Conservation (phyloP, 495 filamentous ascomycete species). For the Penicillium soppii region DNA sequence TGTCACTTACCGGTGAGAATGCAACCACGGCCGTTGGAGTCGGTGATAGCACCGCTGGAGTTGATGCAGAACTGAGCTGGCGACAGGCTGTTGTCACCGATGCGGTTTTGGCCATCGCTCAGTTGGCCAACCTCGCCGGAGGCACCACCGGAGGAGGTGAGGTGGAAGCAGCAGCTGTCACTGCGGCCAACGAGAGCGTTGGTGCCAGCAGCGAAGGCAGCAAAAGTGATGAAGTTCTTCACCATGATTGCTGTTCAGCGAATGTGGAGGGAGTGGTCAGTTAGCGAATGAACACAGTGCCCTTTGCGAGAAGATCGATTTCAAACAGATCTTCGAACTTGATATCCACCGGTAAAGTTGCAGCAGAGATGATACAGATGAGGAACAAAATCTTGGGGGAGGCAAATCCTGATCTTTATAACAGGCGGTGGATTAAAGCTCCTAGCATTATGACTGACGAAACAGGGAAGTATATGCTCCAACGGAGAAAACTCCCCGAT, state of each 20-base stretch:
- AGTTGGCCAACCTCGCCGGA: slow-evolving; percentile 54
- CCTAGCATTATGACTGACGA: slow-evolving; percentile 18
- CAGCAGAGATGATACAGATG: background rate
- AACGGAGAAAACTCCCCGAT: slow-evolving; percentile 11
- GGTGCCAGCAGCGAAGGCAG: slow-evolving; percentile 37
- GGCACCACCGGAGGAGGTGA: slow-evolving; percentile 45
- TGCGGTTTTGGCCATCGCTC: slow-evolving; percentile 53
- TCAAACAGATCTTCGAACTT: background rate
- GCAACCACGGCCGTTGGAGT: slow-evolving; percentile 54
- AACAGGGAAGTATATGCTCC: background rate
- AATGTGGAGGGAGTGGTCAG: background rate
- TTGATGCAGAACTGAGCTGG: slow-evolving; percentile 47
- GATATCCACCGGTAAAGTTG: background rate
- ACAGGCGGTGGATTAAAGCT: slow-evolving; percentile 3
- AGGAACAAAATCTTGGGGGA: background rate
- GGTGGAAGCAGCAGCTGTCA: slow-evolving; percentile 50
- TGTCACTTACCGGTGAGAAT: slow-evolving; percentile 55
- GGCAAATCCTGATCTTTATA: slow-evolving; percentile 21
- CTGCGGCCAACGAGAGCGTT: slow-evolving; percentile 40
- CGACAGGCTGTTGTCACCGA: slow-evolving; percentile 41
- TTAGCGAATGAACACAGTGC: slow-evolving; percentile 13
- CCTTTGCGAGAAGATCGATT: background rate
- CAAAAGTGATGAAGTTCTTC: slow-evolving; percentile 36
- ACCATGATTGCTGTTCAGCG: slow-evolving; percentile 18
- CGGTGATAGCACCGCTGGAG: slow-evolving; percentile 48